A percentile compares a stretch with the other conserved stretches of the same genome.
Evolutionary conservation across 208 protist genomes (phyloP).

Genomic region (Wallacemonas collosoma): DNA sequence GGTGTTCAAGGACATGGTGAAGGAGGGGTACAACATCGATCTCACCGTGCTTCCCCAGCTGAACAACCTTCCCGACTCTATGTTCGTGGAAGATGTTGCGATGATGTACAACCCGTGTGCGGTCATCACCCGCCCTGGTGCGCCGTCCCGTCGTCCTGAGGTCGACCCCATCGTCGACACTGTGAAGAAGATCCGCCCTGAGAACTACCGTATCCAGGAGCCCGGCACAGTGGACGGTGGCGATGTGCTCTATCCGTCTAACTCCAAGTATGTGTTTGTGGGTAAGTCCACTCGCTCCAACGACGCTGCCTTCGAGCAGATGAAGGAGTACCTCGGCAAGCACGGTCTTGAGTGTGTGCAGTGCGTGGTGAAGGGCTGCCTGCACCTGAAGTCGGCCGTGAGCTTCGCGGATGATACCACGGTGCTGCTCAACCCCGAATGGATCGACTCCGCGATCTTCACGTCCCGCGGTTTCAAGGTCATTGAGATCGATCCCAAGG

Average conservation of each 20-base stretch:
- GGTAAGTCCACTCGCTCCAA: constrained; percentile 56
- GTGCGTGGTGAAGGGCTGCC: constrained; percentile 32
- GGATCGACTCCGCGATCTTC: constrained; percentile 44
- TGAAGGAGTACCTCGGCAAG: constrained; percentile 45
- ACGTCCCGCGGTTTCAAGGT: constrained; percentile 44
- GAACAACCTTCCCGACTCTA: constrained; percentile 45
- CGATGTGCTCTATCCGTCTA: constrained; percentile 45
- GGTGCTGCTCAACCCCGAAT: constrained; percentile 40
- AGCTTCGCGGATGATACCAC: constrained; percentile 36
- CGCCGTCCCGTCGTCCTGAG: constrained; percentile 45
- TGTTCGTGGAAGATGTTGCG: constrained; percentile 58
- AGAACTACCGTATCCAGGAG: constrained; percentile 39
- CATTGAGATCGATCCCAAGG: constrained; percentile 30
- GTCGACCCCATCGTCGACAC: constrained; percentile 38
- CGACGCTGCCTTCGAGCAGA: constrained; percentile 43
- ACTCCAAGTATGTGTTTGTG: constrained; percentile 54
- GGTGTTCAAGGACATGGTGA: constrained; percentile 41
- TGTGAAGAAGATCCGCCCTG: constrained; percentile 33
- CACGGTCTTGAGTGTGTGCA: constrained; percentile 46
- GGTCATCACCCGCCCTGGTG: constrained; percentile 49
- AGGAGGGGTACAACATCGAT: constrained; percentile 46
- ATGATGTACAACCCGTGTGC: constrained; percentile 52
- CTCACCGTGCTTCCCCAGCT: constrained; percentile 46
- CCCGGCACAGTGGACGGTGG: constrained; percentile 50
- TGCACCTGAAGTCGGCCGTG: constrained; percentile 53